These are phyloP conservation scores for Rutidosis leptorrhynchoides DNA, from an alignment of 129 eudicot genomes.

Conservation along the genomic window DNA sequence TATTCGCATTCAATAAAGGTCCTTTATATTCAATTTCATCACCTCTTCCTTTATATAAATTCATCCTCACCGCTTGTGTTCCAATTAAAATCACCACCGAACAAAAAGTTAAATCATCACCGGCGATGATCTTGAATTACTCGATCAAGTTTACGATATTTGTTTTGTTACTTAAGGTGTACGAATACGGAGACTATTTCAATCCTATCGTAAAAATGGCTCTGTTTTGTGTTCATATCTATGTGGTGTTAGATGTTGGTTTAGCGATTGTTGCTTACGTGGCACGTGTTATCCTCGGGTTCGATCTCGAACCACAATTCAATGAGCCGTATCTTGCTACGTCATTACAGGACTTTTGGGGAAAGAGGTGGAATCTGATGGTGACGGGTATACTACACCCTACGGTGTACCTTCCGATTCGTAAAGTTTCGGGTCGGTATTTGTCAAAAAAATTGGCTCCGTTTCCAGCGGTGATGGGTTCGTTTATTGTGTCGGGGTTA, in stretches of 20 bases:
- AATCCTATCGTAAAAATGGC: constrained; percentile 28
- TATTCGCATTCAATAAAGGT: constrained; percentile 43
- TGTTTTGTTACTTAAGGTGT: constrained; percentile 22
- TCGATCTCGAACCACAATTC: constrained; percentile 43
- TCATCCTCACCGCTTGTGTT: constrained; percentile 27
- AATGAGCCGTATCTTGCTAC: constrained; percentile 43
- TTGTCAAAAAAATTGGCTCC: constrained; percentile 19
- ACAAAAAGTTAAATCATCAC: not conserved
- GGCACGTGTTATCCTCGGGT: constrained; percentile 26
- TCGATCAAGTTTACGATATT: constrained; percentile 19
- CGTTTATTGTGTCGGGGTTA: constrained; percentile 39
- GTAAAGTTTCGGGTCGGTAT: not conserved
- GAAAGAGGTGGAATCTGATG: constrained; percentile 53
- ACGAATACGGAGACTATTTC: constrained; percentile 25
- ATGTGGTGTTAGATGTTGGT: constrained; percentile 38
- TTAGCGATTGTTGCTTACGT: constrained; percentile 17
- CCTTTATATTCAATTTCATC: constrained; percentile 43
- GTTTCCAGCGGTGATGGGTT: constrained; percentile 20
- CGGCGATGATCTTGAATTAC: constrained; percentile 1
- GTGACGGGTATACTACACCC: constrained; percentile 34
- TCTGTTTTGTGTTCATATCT: constrained; percentile 34
- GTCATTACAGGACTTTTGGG: constrained; percentile 62
- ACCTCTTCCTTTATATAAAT: constrained; percentile 25
- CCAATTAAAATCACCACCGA: constrained; percentile 36
- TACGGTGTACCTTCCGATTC: constrained; percentile 33